Evolutionary conservation across 2,329 filamentous ascomycete genomes (phyloP).

Genomic region (Didymella pomorum): DNA sequence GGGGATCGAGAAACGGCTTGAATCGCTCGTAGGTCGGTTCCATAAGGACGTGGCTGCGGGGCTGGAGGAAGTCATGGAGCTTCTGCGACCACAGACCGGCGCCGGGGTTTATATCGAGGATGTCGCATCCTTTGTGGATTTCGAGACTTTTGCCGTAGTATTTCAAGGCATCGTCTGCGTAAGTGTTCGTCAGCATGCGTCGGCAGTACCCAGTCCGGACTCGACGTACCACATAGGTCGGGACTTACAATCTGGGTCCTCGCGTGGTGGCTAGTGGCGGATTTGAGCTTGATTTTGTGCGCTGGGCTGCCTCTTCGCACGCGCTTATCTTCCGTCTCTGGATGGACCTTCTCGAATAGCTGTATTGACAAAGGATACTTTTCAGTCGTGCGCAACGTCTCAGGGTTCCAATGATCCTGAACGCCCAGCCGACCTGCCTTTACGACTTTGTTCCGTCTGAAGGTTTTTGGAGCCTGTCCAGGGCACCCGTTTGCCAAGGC

Average conservation of each 20-base stretch:
- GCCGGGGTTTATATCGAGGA: slow-evolving; percentile 88
- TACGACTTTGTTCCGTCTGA: not conserved
- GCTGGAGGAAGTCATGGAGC: slow-evolving; percentile 76
- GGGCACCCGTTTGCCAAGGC: not conserved
- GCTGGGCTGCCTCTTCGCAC: not conserved
- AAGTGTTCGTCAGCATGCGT: slow-evolving; percentile 20
- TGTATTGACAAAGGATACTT: slow-evolving; percentile 27
- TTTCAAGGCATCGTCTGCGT: slow-evolving; percentile 70
- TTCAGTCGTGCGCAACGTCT: slow-evolving; percentile 25
- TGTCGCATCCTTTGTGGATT: slow-evolving; percentile 78
- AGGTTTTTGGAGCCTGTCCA: not conserved
- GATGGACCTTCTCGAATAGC: slow-evolving; percentile 15
- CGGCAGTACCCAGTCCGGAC: slow-evolving; percentile 16
- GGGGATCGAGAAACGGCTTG: slow-evolving; percentile 63
- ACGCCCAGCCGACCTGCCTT: not conserved
- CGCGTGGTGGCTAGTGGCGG: slow-evolving; percentile 1
- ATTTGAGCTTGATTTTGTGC: not conserved
- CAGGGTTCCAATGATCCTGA: slow-evolving; percentile 21
- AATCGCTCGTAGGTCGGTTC: slow-evolving; percentile 72
- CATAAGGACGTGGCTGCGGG: slow-evolving; percentile 82
- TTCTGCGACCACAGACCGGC: slow-evolving; percentile 79
- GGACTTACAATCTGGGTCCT: slow-evolving; percentile 54
- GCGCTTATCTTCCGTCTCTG: not conserved
- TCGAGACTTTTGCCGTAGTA: slow-evolving; percentile 74
- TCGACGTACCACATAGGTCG: slow-evolving; percentile 55